Conservation (phyloP, 1,139 yeast genomes). For the Debaryomyces fabryi region DNA sequence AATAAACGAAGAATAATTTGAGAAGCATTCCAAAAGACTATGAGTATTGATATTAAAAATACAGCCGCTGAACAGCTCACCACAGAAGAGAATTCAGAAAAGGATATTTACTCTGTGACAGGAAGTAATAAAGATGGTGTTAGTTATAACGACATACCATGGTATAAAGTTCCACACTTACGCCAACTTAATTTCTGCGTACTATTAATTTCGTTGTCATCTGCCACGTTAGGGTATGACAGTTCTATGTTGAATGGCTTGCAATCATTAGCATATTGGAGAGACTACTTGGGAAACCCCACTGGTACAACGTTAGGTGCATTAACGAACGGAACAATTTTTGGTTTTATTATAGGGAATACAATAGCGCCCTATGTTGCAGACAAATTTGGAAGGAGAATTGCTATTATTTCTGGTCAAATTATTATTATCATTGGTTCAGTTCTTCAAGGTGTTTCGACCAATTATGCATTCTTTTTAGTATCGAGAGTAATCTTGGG, state of each 20-base stretch:
- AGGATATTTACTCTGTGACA: not conserved
- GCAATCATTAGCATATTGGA: constrained; percentile 45
- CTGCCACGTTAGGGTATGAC: constrained; percentile 26
- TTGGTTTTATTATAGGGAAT: constrained; percentile 25
- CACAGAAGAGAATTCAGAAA: not conserved
- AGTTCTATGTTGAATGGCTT: constrained; percentile 55
- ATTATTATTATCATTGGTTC: constrained; percentile 36
- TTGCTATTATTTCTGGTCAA: constrained; percentile 30
- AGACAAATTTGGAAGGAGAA: constrained; percentile 39
- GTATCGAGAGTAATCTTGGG: constrained; percentile 44
- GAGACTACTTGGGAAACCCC: constrained; percentile 39
- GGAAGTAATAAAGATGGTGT: too few species aligned
- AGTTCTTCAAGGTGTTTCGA: constrained; percentile 45
- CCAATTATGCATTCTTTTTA: constrained; percentile 41
- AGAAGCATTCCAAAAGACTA: not conserved
- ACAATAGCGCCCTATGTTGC: constrained; percentile 26
- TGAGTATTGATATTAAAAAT: not conserved
- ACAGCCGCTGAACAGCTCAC: not conserved
- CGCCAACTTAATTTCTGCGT: too few species aligned
- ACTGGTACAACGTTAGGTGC: constrained; percentile 48
- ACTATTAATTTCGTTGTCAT: too few species aligned
- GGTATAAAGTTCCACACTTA: too few species aligned
- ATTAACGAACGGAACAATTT: constrained; percentile 35
- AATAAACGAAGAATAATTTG: too few species aligned
- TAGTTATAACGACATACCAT: too few species aligned